Percentiles rank a stretch among this genome's conserved stretches.
phyloP scores from a whole-genome alignment of 2,329 filamentous ascomycete species.

The Daldinia sp. region DNA sequence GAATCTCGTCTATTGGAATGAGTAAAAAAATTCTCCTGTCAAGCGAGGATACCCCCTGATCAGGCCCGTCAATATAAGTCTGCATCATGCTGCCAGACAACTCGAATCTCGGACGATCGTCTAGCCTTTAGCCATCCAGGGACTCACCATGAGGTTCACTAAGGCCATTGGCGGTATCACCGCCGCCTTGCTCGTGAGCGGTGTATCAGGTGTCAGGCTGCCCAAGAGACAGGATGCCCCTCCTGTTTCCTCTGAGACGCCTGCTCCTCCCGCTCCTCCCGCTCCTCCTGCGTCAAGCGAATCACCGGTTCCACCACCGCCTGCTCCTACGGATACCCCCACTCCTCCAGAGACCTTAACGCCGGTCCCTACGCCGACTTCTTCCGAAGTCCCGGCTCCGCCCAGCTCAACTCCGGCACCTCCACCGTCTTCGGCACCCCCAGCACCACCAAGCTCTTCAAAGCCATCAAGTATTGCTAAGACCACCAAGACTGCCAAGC shows the following conservation, averaged over 20 bases:
- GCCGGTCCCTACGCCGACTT: neutral
- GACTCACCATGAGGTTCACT: constrained; percentile 44
- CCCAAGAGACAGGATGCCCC: constrained; percentile 37
- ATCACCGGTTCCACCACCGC: constrained; percentile 13
- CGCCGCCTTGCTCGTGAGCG: constrained; percentile 43
- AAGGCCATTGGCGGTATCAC: constrained; percentile 41
- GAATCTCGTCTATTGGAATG: constrained; percentile 24
- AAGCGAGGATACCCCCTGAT: constrained; percentile 13
- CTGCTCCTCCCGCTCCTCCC: constrained; percentile 19
- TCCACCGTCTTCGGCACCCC: neutral
- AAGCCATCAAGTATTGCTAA: neutral
- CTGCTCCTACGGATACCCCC: neutral
- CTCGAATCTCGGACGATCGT: constrained; percentile 24
- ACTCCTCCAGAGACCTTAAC: constrained; percentile 5
- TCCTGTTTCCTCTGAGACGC: constrained; percentile 11
- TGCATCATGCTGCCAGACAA: constrained; percentile 22
- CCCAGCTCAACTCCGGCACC: constrained; percentile 12
- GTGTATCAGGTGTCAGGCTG: constrained; percentile 38
- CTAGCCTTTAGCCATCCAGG: constrained; percentile 34
- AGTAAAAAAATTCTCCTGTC: constrained; percentile 19
- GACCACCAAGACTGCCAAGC: constrained; percentile 5
- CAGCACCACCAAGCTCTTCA: constrained; percentile 7
- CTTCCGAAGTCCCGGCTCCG: constrained; percentile 9
- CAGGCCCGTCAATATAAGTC: constrained; percentile 36
- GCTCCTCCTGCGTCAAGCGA: constrained; percentile 13